Evolutionary conservation across 2,329 filamentous ascomycete genomes (phyloP).

Genomic region (Monilinia vaccinii-corymbosi): DNA sequence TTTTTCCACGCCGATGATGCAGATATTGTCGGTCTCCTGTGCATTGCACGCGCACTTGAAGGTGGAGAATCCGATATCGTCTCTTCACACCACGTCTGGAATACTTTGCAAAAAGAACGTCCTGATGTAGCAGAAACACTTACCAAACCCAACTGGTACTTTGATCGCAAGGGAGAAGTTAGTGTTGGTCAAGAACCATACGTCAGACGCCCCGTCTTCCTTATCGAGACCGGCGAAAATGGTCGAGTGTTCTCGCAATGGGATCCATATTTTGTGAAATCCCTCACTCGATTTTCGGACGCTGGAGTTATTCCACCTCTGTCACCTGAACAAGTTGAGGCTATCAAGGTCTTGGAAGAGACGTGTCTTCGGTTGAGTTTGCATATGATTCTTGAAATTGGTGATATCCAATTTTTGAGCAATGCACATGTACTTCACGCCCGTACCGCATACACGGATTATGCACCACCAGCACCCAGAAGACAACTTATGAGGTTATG

Average conservation of each 20-base stretch:
- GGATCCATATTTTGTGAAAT: constrained; percentile 82
- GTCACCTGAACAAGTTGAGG: constrained; percentile 58
- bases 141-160: constrained; percentile 78
- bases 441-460: constrained; percentile 69
- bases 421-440: constrained; percentile 78
- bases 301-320: constrained; percentile 64
- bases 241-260: constrained; percentile 72
- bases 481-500: constrained; percentile 77
- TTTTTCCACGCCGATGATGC: constrained; percentile 80
- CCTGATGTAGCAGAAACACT: constrained; percentile 71
- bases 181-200: constrained; percentile 66
- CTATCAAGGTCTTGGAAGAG: constrained; percentile 61
- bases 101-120: constrained; percentile 62
- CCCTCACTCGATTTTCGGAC: constrained; percentile 65
- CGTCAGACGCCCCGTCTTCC: constrained; percentile 64
- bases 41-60: constrained; percentile 66
- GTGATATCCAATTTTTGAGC: constrained; percentile 79
- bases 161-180: constrained; percentile 81
- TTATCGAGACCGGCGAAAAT: constrained; percentile 60
- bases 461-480: constrained; percentile 57
- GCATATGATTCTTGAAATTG: constrained; percentile 80
- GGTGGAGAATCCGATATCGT: constrained; percentile 80
- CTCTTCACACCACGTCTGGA: constrained; percentile 73
- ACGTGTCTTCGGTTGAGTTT: constrained; percentile 65
- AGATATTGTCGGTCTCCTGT: constrained; percentile 77